phyloP scores from a whole-genome alignment of 208 protist genomes.

The Wallacemonas sp. region DNA sequence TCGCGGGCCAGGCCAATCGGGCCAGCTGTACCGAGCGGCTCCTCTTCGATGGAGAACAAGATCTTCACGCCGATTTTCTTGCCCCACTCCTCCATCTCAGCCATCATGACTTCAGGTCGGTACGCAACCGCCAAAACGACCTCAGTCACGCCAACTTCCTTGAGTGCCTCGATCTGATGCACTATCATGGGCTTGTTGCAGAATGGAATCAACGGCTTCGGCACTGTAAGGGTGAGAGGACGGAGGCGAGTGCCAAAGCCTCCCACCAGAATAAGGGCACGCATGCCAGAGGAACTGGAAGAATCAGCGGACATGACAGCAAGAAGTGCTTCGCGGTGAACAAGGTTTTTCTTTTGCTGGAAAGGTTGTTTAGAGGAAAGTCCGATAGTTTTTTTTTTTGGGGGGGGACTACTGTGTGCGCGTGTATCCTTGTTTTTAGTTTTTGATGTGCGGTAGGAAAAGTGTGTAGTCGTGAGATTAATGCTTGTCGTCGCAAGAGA shows the following conservation, averaged over 20 bases:
- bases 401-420: neutral
- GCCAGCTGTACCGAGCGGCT: slow-evolving; percentile 97
- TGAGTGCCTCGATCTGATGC: slow-evolving; percentile 97
- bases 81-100: slow-evolving; percentile 87
- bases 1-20: slow-evolving; percentile 94
- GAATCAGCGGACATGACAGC: slow-evolving; percentile 12
- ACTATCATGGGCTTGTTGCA: slow-evolving; percentile 98
- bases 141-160: slow-evolving; percentile 91
- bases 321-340: neutral
- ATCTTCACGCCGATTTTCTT: slow-evolving; percentile 93
- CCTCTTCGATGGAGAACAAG: slow-evolving; percentile 93
- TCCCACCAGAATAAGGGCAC: slow-evolving; percentile 97
- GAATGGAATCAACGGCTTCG: slow-evolving; percentile 98
- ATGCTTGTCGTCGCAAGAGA: too few species aligned
- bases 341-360: slow-evolving; percentile 5
- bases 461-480: neutral
- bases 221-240: slow-evolving; percentile 95
- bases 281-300: slow-evolving; percentile 74
- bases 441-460: neutral
- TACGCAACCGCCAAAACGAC: slow-evolving; percentile 97
- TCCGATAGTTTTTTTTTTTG: neutral
- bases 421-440: neutral
- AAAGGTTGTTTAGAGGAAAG: neutral
- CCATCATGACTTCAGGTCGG: slow-evolving; percentile 94
- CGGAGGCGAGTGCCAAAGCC: slow-evolving; percentile 94